Evolutionary conservation across 495 filamentous ascomycete species (phyloP), one percentile per base, ranked within the genome.

Genomic region (Penicillium steckii): DNA sequence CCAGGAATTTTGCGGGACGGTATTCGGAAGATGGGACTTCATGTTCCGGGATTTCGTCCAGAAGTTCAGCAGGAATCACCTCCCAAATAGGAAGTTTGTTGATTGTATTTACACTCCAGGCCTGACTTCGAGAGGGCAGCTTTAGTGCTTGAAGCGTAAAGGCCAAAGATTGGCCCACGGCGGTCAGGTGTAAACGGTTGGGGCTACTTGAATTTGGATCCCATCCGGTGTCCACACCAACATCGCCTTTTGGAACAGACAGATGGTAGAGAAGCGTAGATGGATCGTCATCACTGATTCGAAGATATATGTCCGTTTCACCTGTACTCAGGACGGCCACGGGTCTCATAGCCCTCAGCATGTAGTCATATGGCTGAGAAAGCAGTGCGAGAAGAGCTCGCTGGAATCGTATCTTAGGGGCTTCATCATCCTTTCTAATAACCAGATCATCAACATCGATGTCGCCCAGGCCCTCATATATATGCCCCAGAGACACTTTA

Each of bases 301-400:
- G 46, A 22, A 49, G 46, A 29, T 40, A 49, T 17, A 49, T 49
- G 37, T 49, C 32, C 10, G 46, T 61, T 57, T 75, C 57, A 15
- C 72, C 73, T 10, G 72, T 76, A 43, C 52, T 66, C 13, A 75
- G 51, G 57, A n/a, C 62, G 59, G 38, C 56, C 67, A 42, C 56
- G 49, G 25, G 74, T 57, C 71, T 77, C 76, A 48, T 73, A 73
- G 26, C 26, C 26, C 26, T 27, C 26, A 27, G 26, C 26, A 27
- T 27, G 26, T 27, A 27, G 26, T 27, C 26, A 27, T 27, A 27
- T 27, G 26, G 26, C 26, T 27, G 70, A n/a, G 64, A 53, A 48
- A 74, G 71, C 26, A 27, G 26, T 26, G 59, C 68, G 42, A 75
- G 50, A 23, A 73, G 61, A 25, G 33, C 33, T 2, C 33, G 54